Base-by-base conservation (phyloP, 148 eudicot species). In the Camellia lanceoleosa region DNA sequence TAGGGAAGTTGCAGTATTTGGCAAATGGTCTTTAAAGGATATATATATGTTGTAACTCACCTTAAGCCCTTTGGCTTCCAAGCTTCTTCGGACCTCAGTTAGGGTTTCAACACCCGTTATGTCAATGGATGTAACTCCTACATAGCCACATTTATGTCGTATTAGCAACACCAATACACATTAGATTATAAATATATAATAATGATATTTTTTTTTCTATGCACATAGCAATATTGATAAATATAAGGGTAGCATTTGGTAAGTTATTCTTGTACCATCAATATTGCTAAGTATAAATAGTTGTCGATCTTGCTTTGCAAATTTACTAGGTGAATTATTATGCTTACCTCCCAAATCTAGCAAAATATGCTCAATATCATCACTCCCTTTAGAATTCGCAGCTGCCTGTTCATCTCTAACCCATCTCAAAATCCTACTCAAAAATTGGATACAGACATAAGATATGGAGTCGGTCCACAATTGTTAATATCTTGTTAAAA, bases 81-180 rank as follows among this genome's bases (percentile, higher is more conserved):
- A 3, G 16, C 67, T 80, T 83, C 87, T 90, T 64, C 69, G 80
- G 42, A 92, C 9, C 60, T 94, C 98, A 5, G 80, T 65, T 41
- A 94, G 83, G 4, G 91, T 84, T 87, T 92, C 98, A 3, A 94
- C 85, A 38, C 98, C 98, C 0, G 97, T 95, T 64, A 88, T 87
- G 81, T 95, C 98, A 47, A 93, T 90, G 38, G 90, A 80, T 4
- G 97, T 93, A 59, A 95, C 98, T 38, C 96, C 98, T 95, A 65
- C 43, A 80, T 9, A 19, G 56, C 0, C 30, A 47, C 15, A 74
- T 84, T 60, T 71, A n/a, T 10, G 16, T 66, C 41, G 10, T 5
- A 30, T 60, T 56, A 81, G 66, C 61, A 81, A 47, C 19, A 47
- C 23, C 66, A 41, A 46, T 62, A 9, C 13, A 5, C 9, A 20